Conservation (phyloP, 768 basidiomycete genomes). For the Clitopilus hobsonii region DNA sequence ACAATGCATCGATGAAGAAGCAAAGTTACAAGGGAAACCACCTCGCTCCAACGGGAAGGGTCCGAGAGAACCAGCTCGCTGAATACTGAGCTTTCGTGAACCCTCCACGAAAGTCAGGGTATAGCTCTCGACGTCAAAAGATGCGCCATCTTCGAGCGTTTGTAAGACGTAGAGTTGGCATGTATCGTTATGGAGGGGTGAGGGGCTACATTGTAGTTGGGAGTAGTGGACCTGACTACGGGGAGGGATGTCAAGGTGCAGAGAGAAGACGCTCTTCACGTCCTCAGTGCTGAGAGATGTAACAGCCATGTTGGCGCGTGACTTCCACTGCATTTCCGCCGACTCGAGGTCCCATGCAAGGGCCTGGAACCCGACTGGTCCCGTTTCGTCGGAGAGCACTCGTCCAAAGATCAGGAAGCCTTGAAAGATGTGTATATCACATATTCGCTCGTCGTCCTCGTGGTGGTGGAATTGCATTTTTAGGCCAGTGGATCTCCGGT, state of each 20-base stretch:
- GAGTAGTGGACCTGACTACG: neutral
- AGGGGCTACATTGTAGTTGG: neutral
- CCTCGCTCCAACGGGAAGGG: neutral
- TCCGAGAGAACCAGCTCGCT: neutral
- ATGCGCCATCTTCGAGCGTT: neutral
- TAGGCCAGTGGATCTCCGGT: neutral
- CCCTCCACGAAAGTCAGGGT: neutral
- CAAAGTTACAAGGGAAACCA: neutral
- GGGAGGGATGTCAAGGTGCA: neutral
- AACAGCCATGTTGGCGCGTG: neutral
- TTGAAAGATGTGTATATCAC: neutral
- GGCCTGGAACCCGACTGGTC: neutral
- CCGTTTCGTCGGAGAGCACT: neutral
- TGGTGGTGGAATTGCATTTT: neutral
- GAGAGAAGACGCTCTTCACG: neutral
- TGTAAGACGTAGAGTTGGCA: neutral
- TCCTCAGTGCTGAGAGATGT: neutral
- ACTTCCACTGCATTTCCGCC: neutral
- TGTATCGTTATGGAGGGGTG: neutral
- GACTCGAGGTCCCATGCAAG: neutral
- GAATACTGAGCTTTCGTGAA: neutral
- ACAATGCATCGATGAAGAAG: neutral
- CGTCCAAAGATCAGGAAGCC: neutral
- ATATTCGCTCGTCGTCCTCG: neutral
- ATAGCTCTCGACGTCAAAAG: neutral